phyloP scores from a whole-genome alignment of 2,329 filamentous ascomycete species.

The Xylaria polymorpha region DNA sequence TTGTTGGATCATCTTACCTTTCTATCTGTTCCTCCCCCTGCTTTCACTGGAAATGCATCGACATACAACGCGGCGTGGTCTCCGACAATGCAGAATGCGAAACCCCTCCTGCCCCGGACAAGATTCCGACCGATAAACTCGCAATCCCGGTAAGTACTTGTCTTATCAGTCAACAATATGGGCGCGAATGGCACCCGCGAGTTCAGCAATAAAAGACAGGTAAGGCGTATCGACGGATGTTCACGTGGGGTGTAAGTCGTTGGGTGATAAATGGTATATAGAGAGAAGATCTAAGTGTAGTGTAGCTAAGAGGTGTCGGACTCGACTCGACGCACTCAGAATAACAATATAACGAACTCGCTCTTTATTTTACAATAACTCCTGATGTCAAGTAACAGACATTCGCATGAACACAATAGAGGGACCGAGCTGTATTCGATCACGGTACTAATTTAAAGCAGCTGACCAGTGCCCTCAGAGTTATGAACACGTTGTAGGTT shows the following conservation, averaged over 20 bases:
- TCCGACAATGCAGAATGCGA: not conserved
- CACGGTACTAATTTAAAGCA: not conserved
- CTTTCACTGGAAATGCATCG: constrained; percentile 19
- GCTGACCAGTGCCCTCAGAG: constrained; percentile 1
- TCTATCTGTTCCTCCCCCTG: constrained; percentile 4
- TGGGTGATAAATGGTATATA: not conserved
- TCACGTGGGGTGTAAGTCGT: not conserved
- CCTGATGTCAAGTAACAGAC: not conserved
- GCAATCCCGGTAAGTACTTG: too few species aligned
- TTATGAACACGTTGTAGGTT: constrained; percentile 29
- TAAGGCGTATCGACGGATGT: not conserved
- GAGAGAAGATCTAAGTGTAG: not conserved
- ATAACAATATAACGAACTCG: not conserved
- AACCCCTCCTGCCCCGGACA: not conserved
- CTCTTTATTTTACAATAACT: not conserved
- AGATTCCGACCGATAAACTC: not conserved
- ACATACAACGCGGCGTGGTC: not conserved
- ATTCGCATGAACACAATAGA: not conserved
- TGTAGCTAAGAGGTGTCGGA: not conserved
- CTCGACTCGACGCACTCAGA: not conserved
- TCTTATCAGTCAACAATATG: not conserved
- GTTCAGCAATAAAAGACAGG: not conserved
- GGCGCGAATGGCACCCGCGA: not conserved
- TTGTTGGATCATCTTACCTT: constrained; percentile 2
- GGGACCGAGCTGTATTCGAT: not conserved